Evolutionary conservation across 2,329 filamentous ascomycete species (phyloP).

Genomic region (Aaosphaeria arxii): DNA sequence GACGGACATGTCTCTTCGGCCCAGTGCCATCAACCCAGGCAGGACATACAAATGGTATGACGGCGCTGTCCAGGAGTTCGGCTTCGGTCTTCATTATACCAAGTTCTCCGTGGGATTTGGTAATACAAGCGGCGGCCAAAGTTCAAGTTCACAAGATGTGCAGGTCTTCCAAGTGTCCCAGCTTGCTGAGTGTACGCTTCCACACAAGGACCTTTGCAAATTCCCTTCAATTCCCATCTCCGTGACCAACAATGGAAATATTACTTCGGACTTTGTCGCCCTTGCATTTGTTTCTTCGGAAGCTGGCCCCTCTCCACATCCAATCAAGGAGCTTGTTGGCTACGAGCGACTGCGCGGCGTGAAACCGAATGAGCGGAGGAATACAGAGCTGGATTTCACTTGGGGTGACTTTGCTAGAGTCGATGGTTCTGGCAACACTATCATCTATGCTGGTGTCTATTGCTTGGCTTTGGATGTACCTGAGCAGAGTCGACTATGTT

Average conservation of each 20-base stretch:
- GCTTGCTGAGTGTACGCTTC: conserved; percentile 38
- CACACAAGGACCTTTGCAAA: conserved; percentile 39
- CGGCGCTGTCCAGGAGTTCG: conserved; percentile 52
- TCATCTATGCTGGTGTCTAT: conserved; percentile 56
- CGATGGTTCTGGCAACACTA: conserved; percentile 50
- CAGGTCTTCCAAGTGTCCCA: conserved; percentile 24
- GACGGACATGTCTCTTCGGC: conserved; percentile 57
- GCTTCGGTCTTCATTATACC: conserved; percentile 59
- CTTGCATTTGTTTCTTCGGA: conserved; percentile 51
- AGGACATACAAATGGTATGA: conserved; percentile 61
- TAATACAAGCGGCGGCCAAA: background rate
- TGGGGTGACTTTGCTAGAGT: conserved; percentile 51
- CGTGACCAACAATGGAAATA: conserved; percentile 48
- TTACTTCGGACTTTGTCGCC: conserved; percentile 53
- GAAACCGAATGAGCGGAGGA: conserved; percentile 29
- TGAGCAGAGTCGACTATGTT: conserved; percentile 12
- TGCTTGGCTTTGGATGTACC: conserved; percentile 20
- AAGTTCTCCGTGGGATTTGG: conserved; percentile 42
- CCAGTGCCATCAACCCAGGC: conserved; percentile 46
- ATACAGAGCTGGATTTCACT: conserved; percentile 43
- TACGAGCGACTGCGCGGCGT: conserved; percentile 49
- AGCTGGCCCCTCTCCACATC: conserved; percentile 51
- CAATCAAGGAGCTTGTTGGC: conserved; percentile 52
- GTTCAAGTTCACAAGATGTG: background rate
- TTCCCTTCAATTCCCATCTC: conserved; percentile 41